Percentiles rank a stretch among this genome's conserved stretches.
These are phyloP conservation scores for Tuber indicum DNA, from an alignment of 495 filamentous ascomycete genomes.

Conservation along the genomic window DNA sequence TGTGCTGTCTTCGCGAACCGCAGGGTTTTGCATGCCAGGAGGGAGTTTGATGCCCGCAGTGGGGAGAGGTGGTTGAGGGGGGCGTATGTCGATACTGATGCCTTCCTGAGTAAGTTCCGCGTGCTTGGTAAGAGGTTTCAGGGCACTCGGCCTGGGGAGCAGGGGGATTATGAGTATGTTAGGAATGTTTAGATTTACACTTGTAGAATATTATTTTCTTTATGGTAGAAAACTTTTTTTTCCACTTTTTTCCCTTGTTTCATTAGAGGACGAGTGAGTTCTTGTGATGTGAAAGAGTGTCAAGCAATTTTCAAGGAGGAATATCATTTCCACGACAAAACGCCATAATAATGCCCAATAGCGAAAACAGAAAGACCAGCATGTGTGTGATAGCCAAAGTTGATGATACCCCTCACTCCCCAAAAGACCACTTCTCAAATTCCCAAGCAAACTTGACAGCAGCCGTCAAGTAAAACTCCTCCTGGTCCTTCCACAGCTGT, in stretches of 20 bases:
- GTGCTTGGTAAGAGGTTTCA: constrained; percentile 42
- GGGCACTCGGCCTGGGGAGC: not conserved
- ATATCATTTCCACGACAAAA: not conserved
- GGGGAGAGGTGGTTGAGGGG: constrained; percentile 76
- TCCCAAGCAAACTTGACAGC: constrained; percentile 73
- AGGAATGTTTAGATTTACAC: not conserved
- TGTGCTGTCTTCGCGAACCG: constrained; percentile 84
- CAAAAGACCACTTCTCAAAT: constrained; percentile 62
- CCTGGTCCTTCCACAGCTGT: constrained; percentile 75
- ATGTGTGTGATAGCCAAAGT: not conserved
- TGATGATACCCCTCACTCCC: not conserved
- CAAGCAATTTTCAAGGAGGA: not conserved
- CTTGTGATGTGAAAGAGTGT: not conserved
- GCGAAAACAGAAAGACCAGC: not conserved
- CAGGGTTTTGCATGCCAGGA: constrained; percentile 69
- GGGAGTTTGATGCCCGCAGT: constrained; percentile 57
- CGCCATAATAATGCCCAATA: not conserved
- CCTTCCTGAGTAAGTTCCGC: constrained; percentile 51
- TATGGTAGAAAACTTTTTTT: too few relatives aligned
- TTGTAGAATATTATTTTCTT: not conserved
- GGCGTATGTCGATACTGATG: constrained; percentile 70
- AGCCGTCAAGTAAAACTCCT: constrained; percentile 66
- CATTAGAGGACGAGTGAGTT: not conserved
- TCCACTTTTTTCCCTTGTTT: not conserved
- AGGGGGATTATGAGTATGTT: constrained; percentile 5